Evolutionary conservation across 1,139 yeast genomes (phyloP), one percentile per base, ranked within the genome.

Genomic region (Candida neerlandica): DNA sequence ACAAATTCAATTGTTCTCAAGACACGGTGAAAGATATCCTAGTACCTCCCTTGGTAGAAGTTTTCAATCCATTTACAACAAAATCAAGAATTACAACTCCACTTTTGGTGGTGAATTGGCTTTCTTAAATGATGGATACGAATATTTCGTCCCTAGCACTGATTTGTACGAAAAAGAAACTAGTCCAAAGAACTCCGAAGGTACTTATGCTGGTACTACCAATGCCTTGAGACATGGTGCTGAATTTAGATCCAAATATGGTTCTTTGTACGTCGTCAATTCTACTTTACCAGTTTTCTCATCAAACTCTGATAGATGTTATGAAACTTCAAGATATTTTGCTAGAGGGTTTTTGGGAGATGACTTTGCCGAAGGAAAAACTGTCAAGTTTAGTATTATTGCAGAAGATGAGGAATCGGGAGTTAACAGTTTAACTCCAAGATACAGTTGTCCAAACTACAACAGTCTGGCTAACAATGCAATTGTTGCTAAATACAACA

Each of bases 1-100:
- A 53, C 90, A 84, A 63, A 88, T 85, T n/a, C 84, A 82, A 55
- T 66, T 82, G 52, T 67, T 82, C 45, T 74, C 79, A 51, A 78
- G 94, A 61, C 94, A 87, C 58, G 94, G 92, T n/a, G 91, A 85
- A 60, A 71, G 94, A 58, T 86, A 74, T 62, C 90, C 89, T 16
- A 65, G 73, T 3, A 59, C 59, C 15, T 56, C 61, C 29, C 60
- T 62, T 16, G 78, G 75, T 21, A 51, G 51, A 33, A 41, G 41
- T 10, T 55, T 51, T 34, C 58, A 64, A 43, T 56, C 57, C 9
- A 50, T 67, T 37, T 48, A 58, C 49, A 43, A 55, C 10, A 66
- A 63, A 49, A 57, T 68, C 45, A 43, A 58, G 45, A 46, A 54
- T 14, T 63, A 62, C 53, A 62, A 64, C 33, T 57, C 60, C 1